Evolutionary conservation across 2,329 filamentous ascomycete genomes (phyloP).

Genomic region (Aspergillus brunneoviolaceus): DNA sequence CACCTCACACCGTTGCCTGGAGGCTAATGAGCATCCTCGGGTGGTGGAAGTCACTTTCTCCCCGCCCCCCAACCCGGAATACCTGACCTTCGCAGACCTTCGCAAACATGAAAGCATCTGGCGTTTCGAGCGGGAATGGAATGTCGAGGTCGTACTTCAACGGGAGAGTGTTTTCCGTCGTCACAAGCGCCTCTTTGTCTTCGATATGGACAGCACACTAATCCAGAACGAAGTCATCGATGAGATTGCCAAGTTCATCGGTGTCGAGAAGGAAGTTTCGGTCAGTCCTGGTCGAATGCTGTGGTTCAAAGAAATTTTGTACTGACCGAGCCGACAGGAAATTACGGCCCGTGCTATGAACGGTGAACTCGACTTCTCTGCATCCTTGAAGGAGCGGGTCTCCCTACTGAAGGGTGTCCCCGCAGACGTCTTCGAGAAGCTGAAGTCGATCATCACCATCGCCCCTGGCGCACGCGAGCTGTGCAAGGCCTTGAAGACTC

Average conservation of each 20-base stretch:
- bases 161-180: conserved; percentile 70
- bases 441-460: conserved; percentile 73
- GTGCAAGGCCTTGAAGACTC: conserved; percentile 68
- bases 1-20: conserved; percentile 50
- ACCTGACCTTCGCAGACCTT: conserved; percentile 62
- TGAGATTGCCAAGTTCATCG: conserved; percentile 81
- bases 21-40: conserved; percentile 48
- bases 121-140: conserved; percentile 84
- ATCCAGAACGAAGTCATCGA: conserved; percentile 98
- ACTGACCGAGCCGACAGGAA: conserved; percentile 43
- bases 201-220: conserved; percentile 98
- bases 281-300: conserved; percentile 35
- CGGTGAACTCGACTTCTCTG: conserved; percentile 89
- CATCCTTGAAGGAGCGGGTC: conserved; percentile 77
- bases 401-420: conserved; percentile 78
- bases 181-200: conserved; percentile 84
- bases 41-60: conserved; percentile 55
- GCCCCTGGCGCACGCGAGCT: conserved; percentile 78
- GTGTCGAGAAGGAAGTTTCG: conserved; percentile 77
- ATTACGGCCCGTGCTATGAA: conserved; percentile 96
- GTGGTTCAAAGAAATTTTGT: neutral
- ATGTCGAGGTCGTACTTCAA: conserved; percentile 79
- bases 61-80: conserved; percentile 49
- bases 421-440: conserved; percentile 72
- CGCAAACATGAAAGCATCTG: conserved; percentile 79